A percentile compares a stretch with the other conserved stretches of the same genome.
These are phyloP conservation scores for Anaeramoeba flamelloides DNA, from an alignment of 78 protist species.

Conservation along the genomic window DNA sequence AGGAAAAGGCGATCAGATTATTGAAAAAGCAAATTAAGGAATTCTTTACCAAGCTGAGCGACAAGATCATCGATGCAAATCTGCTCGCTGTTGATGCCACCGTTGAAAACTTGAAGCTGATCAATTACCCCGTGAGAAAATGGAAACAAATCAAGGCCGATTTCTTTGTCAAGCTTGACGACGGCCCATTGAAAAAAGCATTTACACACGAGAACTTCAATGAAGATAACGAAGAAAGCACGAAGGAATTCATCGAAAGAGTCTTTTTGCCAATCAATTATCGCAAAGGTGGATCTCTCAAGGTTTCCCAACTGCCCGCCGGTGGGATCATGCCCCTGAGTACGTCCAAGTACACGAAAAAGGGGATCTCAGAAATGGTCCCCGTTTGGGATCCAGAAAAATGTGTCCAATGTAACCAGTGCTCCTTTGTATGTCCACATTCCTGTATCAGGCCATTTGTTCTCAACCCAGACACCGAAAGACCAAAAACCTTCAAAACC, in stretches of 20 bases:
- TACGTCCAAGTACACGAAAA: too few species aligned
- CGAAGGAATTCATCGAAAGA: too few species aligned
- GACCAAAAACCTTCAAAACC: background rate
- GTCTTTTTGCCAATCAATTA: too few species aligned
- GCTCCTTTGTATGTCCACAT: background rate
- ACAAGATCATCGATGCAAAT: conserved; percentile 32
- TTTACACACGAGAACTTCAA: too few species aligned
- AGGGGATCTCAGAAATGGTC: background rate
- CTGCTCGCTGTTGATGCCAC: conserved; percentile 25
- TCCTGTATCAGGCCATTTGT: background rate
- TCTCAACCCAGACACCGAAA: background rate
- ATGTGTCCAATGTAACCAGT: background rate
- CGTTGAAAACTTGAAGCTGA: background rate
- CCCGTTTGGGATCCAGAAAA: background rate
- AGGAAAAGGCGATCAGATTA: conserved; percentile 33
- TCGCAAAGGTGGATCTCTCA: too few species aligned
- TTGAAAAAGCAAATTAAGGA: conserved; percentile 25
- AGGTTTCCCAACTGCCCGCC: too few species aligned
- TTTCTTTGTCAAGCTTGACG: too few species aligned
- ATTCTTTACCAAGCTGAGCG: conserved; percentile 35
- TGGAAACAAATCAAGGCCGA: too few species aligned
- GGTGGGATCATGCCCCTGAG: too few species aligned
- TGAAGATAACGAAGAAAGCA: too few species aligned
- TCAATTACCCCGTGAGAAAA: conserved; percentile 6
- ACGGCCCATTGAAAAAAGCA: too few species aligned